Evolutionary conservation across 2,329 filamentous ascomycete species (phyloP), one percentile per base, ranked within the genome.

Genomic region (Knufia fluminis): DNA sequence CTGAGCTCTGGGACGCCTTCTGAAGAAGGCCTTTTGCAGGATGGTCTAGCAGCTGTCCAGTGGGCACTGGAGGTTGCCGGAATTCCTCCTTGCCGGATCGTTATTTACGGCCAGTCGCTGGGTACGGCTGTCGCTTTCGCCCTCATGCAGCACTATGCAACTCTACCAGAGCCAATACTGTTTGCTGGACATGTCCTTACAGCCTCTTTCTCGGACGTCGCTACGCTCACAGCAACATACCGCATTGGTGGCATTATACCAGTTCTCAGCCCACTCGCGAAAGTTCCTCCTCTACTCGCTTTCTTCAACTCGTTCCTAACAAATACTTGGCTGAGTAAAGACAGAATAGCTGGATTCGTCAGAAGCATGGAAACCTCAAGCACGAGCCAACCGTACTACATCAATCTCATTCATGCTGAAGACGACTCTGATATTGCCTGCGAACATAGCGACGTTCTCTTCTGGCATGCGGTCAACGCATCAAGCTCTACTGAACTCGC

Each of bases 1-100:
- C 75, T 79, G 33, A 92, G 86, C 45, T 72, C 64, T 0, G 78
- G 78, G 1, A 59, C 61, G 3, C 78, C 78, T 0, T 77, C 76
- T 0, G 79, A 83, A 60, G 42, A 59, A 1, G 78, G 79, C 0
- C 63, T 83, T 1, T 63, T 78, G 10, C 61, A 60, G 1, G 79
- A 83, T 58, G 78, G 76, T 1, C 56, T 75, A 0, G 65, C 75
- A 0, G 61, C 80, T 2, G 70, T 70, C 1, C 65, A 77, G 9
- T 83, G 77, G 71, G 78, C 75, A 0, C 66, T 74, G 48, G 63
- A 75, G 1, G 69, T 68, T 0, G 77, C 73, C 2, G 63, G 66
- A 0, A 74, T 83, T 2, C 73, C 76, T 1, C 67, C 76, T 0
- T 69, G 70, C 1, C 71, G 74, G 0, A 82, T 80, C 33, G 67